A percentile compares a stretch with the other conserved stretches of the same genome.
Conservation (phyloP, 306 rosid genomes). For the Acmispon strigosus region DNA sequence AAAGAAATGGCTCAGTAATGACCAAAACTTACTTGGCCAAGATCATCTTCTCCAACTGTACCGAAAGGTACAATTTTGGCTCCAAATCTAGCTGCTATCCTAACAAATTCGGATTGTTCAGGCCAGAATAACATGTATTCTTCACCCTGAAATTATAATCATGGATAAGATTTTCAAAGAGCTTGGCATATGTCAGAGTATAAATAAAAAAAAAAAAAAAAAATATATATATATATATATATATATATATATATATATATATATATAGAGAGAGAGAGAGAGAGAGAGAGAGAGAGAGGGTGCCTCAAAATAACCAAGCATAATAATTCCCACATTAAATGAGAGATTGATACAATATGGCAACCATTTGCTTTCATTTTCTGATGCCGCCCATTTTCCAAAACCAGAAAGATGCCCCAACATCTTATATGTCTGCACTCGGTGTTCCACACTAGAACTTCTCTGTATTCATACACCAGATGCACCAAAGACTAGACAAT, state of each 20-base stretch:
- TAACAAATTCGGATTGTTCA: constrained; percentile 82
- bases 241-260: too few relatives aligned
- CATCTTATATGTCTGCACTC: neutral
- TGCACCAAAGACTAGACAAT: constrained; percentile 1
- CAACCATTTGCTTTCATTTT: neutral
- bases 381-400: neutral
- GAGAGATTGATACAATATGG: neutral
- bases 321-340: neutral
- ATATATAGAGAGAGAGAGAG: too few relatives aligned
- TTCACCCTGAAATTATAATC: constrained; percentile 59
- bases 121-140: constrained; percentile 91
- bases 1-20: neutral
- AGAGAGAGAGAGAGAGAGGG: neutral
- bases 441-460: too few relatives aligned
- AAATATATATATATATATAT: too few relatives aligned
- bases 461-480: neutral
- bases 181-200: constrained; percentile 7
- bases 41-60: constrained; percentile 85
- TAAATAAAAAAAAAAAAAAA: too few relatives aligned
- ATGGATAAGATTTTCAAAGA: neutral
- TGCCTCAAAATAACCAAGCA: neutral
- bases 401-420: neutral
- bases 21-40: constrained; percentile 56
- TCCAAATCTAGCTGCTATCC: constrained; percentile 95
- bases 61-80: constrained; percentile 92